Evolutionary conservation across 2,329 filamentous ascomycete species (phyloP).

Genomic region (Alternaria consortialis): DNA sequence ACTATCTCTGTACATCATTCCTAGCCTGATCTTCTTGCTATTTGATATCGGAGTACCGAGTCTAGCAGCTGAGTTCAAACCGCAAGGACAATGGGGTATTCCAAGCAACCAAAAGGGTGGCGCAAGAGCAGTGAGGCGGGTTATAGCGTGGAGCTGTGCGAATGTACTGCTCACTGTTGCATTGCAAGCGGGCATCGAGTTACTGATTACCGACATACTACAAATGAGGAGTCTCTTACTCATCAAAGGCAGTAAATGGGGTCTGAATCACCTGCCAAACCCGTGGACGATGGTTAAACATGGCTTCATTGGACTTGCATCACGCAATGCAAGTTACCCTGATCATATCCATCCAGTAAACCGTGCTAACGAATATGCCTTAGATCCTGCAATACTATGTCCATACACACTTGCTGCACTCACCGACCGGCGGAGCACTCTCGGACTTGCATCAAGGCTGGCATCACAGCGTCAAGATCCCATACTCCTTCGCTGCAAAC

Average conservation of each 20-base stretch:
- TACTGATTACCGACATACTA: conserved; percentile 62
- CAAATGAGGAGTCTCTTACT: conserved; percentile 65
- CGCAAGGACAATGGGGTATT: conserved; percentile 64
- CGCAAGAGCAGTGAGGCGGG: conserved; percentile 56
- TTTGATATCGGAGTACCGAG: conserved; percentile 77
- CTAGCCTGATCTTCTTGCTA: conserved; percentile 74
- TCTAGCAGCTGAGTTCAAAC: conserved; percentile 73
- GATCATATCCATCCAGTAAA: conserved; percentile 11
- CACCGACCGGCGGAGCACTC: conserved; percentile 36
- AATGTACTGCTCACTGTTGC: conserved; percentile 65
- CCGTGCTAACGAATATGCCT: conserved; percentile 6
- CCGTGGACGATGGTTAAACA: conserved; percentile 69
- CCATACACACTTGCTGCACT: conserved; percentile 77
- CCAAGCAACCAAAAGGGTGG: conserved; percentile 53
- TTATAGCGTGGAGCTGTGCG: conserved; percentile 62
- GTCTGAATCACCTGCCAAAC: conserved; percentile 68
- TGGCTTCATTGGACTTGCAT: conserved; percentile 60
- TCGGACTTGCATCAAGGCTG: conserved; percentile 59
- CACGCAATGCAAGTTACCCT: conserved; percentile 63
- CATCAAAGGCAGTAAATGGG: conserved; percentile 66
- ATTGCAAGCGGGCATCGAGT: conserved; percentile 66
- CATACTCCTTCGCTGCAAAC: conserved; percentile 70
- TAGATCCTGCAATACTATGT: conserved; percentile 75
- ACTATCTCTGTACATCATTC: conserved; percentile 74
- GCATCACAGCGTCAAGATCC: conserved; percentile 66